Base-by-base conservation (phyloP, 73 alveolate species). In the Uronychia binucleata region DNA sequence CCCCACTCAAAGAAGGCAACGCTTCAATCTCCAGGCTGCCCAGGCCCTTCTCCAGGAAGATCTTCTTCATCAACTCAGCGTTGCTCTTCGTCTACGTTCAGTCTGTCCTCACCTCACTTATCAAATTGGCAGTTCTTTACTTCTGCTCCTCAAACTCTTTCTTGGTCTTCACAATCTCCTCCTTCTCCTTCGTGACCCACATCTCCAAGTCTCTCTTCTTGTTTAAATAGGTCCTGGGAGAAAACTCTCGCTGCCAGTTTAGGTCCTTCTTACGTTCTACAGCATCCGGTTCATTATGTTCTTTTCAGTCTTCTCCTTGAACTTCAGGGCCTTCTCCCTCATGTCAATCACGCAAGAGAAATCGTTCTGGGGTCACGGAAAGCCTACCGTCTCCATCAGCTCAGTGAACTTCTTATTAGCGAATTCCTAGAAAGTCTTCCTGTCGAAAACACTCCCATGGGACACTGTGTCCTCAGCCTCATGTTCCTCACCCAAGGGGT, bases 161-260 rank as follows among this genome's bases (percentile, higher is more conserved):
- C 34, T 74, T 81, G 35, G 89, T 81, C 83, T 87, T 81, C 67
- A 80, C 67, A 30, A 87, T 86, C 34, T 87, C 93, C n/a, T 60
- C 89, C 34, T 87, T 33, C 74, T 87, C 93, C 30, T 87, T 79
- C 1, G 81, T 31, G 34, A 87, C 93, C 93, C 93, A 87, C 11
- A 77, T 60, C 33, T 87, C 93, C 1, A 87, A 80, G 25, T 87
- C 93, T 30, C 28, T 59, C 32, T 81, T 57, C 32, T 57, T 79
- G 1, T 35, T 67, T 28, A 33, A 74, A 75, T 80, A 87, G 0
- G 93, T 80, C 33, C 93, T 59, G 0, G 93, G 93, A 26, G 93
- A 80, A 74, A 80, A 29, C 35, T 87, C 67, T 46, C 67, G 5
- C 67, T 46, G 19, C 19, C 5, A 46, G 67, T 46, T 19, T 11